These are phyloP conservation scores for Sarocladiaceae sp. DNA, from an alignment of 2,329 filamentous ascomycete species.

Conservation along the genomic window DNA sequence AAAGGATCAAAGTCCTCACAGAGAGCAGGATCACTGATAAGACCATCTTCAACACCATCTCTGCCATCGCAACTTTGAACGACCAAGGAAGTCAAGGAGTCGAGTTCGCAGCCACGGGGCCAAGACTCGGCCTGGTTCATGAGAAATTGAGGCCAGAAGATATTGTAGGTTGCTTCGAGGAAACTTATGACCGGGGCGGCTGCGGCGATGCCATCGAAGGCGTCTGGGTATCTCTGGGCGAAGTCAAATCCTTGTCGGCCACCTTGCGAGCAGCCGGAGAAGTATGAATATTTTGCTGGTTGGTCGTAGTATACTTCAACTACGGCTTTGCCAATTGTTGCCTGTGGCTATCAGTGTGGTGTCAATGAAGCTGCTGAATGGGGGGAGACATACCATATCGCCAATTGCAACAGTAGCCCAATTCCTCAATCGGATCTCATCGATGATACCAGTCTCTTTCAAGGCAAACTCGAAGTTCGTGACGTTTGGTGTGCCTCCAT, in stretches of 20 bases:
- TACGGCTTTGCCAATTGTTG: conserved; percentile 37
- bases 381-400: background rate
- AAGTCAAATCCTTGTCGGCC: conserved; percentile 51
- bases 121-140: conserved; percentile 4
- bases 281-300: conserved; percentile 40
- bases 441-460: background rate
- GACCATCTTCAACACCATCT: conserved; percentile 9
- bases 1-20: conserved; percentile 2
- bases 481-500: conserved; percentile 12
- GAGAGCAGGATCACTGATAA: background rate
- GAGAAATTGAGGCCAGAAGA: conserved; percentile 7
- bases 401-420: background rate
- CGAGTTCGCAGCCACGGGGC: conserved; percentile 8
- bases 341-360: conserved; percentile 14
- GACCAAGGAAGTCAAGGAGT: background rate
- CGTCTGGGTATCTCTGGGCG: conserved; percentile 45
- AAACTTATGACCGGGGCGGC: conserved; percentile 38
- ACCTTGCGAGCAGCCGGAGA: conserved; percentile 48
- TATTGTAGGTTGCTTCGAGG: conserved; percentile 12
- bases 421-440: background rate
- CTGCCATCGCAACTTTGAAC: conserved; percentile 7
- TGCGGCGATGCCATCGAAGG: conserved; percentile 50
- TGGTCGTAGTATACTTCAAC: conserved; percentile 36
- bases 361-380: background rate
- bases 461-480: background rate